Conservation (phyloP, 495 filamentous ascomycete species). For the Hypomontagnella monticulosa region DNA sequence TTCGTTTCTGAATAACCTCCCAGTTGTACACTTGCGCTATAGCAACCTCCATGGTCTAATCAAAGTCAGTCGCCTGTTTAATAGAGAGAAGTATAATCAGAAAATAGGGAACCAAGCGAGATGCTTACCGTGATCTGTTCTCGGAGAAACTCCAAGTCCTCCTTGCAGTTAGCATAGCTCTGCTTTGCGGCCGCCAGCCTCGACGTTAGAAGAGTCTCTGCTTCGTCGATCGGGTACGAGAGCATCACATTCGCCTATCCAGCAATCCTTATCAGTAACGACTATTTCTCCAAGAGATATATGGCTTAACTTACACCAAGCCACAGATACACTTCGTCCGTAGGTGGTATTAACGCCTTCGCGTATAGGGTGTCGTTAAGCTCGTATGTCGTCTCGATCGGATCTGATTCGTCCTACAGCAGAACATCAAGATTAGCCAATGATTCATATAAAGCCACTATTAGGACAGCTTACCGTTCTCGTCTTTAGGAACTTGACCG, state of each 20-base stretch:
- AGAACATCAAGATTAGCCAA: conserved; percentile 16
- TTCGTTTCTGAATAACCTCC: conserved; percentile 93
- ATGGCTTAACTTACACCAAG: conserved; percentile 69
- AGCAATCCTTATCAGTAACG: conserved; percentile 12
- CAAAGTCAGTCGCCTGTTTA: conserved; percentile 38
- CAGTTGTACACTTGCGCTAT: conserved; percentile 98
- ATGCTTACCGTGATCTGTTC: conserved; percentile 93
- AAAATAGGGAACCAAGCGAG: neutral
- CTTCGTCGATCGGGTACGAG: conserved; percentile 89
- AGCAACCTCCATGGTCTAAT: conserved; percentile 93
- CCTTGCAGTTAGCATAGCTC: conserved; percentile 85
- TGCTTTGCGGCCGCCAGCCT: conserved; percentile 82
- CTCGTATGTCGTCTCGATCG: conserved; percentile 92
- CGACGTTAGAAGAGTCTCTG: conserved; percentile 76
- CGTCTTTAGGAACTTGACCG: conserved; percentile 81
- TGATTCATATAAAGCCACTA: neutral
- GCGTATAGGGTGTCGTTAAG: conserved; percentile 96
- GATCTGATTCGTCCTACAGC: conserved; percentile 60
- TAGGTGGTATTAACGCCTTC: conserved; percentile 80
- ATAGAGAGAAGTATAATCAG: neutral
- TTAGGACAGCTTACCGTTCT: conserved; percentile 62
- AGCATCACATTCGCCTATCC: conserved; percentile 94
- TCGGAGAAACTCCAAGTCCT: conserved; percentile 94
- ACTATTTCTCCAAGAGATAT: neutral
- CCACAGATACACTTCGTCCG: conserved; percentile 97